These are phyloP conservation scores for Colletotrichum orchidophilum DNA, from an alignment of 2,329 filamentous ascomycete genomes.

Conservation along the genomic window DNA sequence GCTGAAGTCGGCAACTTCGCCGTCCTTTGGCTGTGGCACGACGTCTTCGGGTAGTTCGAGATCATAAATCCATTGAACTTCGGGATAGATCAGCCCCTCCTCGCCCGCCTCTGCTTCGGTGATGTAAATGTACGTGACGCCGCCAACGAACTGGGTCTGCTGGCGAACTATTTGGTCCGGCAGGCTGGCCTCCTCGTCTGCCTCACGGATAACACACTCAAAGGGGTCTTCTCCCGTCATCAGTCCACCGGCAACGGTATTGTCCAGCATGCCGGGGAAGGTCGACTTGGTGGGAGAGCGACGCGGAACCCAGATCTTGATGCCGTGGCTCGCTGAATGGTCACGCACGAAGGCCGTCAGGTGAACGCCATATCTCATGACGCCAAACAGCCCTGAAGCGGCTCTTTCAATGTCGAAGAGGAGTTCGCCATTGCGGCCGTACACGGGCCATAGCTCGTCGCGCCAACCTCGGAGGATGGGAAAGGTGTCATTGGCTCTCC, in stretches of 20 bases:
- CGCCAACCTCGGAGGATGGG: slow-evolving; percentile 81
- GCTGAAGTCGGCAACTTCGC: slow-evolving; percentile 87
- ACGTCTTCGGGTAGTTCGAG: slow-evolving; percentile 77
- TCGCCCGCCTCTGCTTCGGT: slow-evolving; percentile 84
- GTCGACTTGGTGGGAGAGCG: slow-evolving; percentile 83
- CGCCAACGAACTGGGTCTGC: slow-evolving; percentile 68
- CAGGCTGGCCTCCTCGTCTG: slow-evolving; percentile 87
- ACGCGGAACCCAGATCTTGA: slow-evolving; percentile 87
- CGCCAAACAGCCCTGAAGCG: slow-evolving; percentile 78
- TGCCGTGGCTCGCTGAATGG: slow-evolving; percentile 54
- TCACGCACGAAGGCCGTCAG: slow-evolving; percentile 76
- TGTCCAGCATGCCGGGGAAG: slow-evolving; percentile 93
- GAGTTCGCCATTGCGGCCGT: slow-evolving; percentile 68
- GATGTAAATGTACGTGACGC: slow-evolving; percentile 86
- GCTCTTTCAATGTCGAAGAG: slow-evolving; percentile 82
- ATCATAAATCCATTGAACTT: slow-evolving; percentile 92
- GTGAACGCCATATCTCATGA: slow-evolving; percentile 82
- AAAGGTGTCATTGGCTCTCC: slow-evolving; percentile 78
- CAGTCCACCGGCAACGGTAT: slow-evolving; percentile 87
- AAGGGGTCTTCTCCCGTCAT: slow-evolving; percentile 82
- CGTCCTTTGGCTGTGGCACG: slow-evolving; percentile 80
- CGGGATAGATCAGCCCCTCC: slow-evolving; percentile 84
- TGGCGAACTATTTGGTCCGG: slow-evolving; percentile 74
- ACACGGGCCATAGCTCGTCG: slow-evolving; percentile 82
- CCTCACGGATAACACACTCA: slow-evolving; percentile 86